Evolutionary conservation across 805 yeast species (phyloP).

Genomic region (Wickerhamomyces mucosus): DNA sequence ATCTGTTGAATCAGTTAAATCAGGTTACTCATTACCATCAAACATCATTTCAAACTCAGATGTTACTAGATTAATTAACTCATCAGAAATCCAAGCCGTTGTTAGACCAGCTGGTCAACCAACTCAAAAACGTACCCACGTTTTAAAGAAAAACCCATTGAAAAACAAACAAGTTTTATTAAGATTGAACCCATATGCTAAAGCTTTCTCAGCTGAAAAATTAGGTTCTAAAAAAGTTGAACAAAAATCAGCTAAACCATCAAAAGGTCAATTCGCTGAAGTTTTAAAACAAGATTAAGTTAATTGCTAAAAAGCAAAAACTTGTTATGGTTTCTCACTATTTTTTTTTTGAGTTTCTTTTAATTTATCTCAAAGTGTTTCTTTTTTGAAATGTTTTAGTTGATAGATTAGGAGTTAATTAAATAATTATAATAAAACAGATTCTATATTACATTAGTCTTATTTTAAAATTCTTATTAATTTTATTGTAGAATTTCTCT

Average conservation of each 20-base stretch:
- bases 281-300: conserved; percentile 55
- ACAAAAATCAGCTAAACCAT: conserved; percentile 51
- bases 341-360: background rate
- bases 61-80: conserved; percentile 94
- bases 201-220: conserved; percentile 89
- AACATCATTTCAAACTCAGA: conserved; percentile 95
- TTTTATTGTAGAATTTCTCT: too few species aligned
- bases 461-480: too few species aligned
- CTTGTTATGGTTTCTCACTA: background rate
- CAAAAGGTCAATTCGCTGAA: conserved; percentile 61
- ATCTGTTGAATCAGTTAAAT: conserved; percentile 72
- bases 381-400: too few species aligned
- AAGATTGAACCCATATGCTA: conserved; percentile 99
- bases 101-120: conserved; percentile 95
- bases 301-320: too few species aligned
- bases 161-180: conserved; percentile 98
- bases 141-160: conserved; percentile 97
- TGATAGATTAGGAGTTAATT: too few species aligned
- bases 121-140: conserved; percentile 88
- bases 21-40: conserved; percentile 86
- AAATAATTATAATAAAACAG: too few species aligned
- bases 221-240: conserved; percentile 76
- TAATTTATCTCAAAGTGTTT: conserved; percentile 18
- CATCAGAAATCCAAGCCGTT: conserved; percentile 97
- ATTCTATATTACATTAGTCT: too few species aligned